These are phyloP conservation scores for Helminthosporium solani DNA, from an alignment of 2,329 filamentous ascomycete genomes.

Conservation along the genomic window DNA sequence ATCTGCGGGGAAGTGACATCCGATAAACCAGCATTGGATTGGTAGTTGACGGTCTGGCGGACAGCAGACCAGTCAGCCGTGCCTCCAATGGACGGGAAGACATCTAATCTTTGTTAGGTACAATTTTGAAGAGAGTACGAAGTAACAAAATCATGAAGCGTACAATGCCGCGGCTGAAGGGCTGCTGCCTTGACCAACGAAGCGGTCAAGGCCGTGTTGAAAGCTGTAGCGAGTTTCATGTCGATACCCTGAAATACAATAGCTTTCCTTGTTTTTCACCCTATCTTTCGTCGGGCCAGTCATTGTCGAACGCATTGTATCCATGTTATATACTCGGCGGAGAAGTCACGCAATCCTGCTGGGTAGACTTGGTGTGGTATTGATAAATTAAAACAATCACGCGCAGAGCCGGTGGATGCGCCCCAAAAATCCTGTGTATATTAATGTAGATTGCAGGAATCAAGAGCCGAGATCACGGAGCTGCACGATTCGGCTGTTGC, in stretches of 20 bases:
- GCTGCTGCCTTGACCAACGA: conserved; percentile 23
- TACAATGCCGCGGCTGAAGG: conserved; percentile 30
- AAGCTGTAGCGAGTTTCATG: conserved; percentile 29
- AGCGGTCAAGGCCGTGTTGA: conserved; percentile 21
- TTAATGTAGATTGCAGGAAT: conserved; percentile 20
- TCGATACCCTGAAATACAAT: conserved; percentile 1
- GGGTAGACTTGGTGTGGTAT: conserved; percentile 8
- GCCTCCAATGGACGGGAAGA: conserved; percentile 25
- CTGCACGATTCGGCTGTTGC: conserved; percentile 22
- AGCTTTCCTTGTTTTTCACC: background rate
- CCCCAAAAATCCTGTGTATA: conserved; percentile 23
- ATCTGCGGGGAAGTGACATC: conserved; percentile 34
- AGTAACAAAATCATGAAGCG: background rate
- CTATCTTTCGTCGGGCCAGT: background rate
- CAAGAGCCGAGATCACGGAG: conserved; percentile 20
- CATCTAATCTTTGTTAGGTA: conserved; percentile 15
- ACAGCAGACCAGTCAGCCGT: conserved; percentile 35
- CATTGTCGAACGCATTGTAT: background rate
- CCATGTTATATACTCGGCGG: conserved; percentile 6
- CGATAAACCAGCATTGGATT: conserved; percentile 30
- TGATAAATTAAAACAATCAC: conserved; percentile 24
- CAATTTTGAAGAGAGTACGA: background rate
- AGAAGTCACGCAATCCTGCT: conserved; percentile 9
- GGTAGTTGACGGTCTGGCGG: conserved; percentile 34
- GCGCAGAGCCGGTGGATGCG: conserved; percentile 21